These are phyloP conservation scores for Penstemon eatonii DNA, from an alignment of 257 asterid genomes.

Conservation along the genomic window DNA sequence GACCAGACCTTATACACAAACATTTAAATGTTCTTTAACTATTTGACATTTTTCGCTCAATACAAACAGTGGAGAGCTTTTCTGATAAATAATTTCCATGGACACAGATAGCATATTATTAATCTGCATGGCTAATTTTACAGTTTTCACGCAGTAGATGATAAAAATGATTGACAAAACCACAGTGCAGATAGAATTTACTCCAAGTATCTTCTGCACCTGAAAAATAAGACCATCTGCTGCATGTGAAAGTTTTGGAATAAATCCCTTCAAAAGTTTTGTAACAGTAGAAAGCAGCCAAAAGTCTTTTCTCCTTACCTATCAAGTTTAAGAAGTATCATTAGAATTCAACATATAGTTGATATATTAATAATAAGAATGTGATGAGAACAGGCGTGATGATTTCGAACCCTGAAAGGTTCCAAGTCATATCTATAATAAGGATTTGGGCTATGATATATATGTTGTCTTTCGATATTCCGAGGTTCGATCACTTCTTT, in stretches of 20 bases:
- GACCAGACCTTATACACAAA: neutral
- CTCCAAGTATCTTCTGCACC: conserved; percentile 42
- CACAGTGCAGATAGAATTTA: neutral
- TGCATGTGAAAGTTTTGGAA: conserved; percentile 90
- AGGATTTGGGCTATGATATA: conserved; percentile 65
- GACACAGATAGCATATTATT: neutral
- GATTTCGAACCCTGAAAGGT: conserved; percentile 82
- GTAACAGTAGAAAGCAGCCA: conserved; percentile 93
- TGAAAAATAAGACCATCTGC: conserved; percentile 99
- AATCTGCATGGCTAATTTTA: neutral
- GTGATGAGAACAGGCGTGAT: conserved; percentile 9
- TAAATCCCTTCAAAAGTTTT: conserved; percentile 79
- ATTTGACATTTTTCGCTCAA: neutral
- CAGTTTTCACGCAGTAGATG: neutral
- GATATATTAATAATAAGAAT: neutral
- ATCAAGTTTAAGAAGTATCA: conserved; percentile 35
- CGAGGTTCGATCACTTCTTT: conserved; percentile 94
- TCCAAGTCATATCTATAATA: conserved; percentile 87
- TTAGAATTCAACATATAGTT: conserved; percentile 25
- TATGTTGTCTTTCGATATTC: conserved; percentile 62
- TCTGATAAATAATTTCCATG: neutral
- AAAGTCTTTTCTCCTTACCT: conserved; percentile 98
- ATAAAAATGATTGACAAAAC: conserved; percentile 3
- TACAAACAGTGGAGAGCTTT: neutral
- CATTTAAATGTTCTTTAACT: conserved; percentile 11